Conservation (phyloP, 2,329 filamentous ascomycete species). For the Geosmithia flava region DNA sequence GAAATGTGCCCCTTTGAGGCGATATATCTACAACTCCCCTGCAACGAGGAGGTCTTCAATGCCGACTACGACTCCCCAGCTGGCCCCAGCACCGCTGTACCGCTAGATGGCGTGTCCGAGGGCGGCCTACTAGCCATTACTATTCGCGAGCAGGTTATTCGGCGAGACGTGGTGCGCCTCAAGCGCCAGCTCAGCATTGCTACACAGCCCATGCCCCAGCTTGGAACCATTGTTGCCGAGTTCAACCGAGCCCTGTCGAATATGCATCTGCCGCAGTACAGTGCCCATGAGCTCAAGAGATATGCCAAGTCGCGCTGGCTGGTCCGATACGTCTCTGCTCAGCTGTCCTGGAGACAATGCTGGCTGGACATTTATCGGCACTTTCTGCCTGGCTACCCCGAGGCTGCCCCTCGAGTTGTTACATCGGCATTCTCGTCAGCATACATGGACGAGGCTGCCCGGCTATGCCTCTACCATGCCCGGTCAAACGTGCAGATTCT, state of each 20-base stretch:
- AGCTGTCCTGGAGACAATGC: constrained; percentile 23
- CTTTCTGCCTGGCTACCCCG: constrained; percentile 25
- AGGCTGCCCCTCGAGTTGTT: constrained; percentile 18
- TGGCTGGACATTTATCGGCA: constrained; percentile 30
- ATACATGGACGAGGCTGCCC: constrained; percentile 16
- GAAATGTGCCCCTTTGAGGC: constrained; percentile 13
- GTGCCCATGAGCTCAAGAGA: not conserved
- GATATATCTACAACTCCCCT: constrained; percentile 10
- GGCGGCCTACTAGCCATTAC: constrained; percentile 6
- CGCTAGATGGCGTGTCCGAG: constrained; percentile 4
- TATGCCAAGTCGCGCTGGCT: constrained; percentile 7
- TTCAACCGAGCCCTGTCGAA: constrained; percentile 1
- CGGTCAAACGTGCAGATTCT: constrained; percentile 20
- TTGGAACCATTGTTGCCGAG: constrained; percentile 5
- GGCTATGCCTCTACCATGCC: constrained; percentile 22
- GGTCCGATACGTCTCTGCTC: constrained; percentile 3
- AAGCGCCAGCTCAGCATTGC: constrained; percentile 5
- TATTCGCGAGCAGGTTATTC: constrained; percentile 8
- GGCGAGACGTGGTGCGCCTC: constrained; percentile 10
- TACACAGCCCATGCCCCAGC: not conserved
- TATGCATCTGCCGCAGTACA: constrained; percentile 2
- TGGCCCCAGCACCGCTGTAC: not conserved
- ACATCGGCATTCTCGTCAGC: constrained; percentile 10
- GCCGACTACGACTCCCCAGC: constrained; percentile 1
- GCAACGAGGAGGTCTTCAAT: constrained; percentile 14